Evolutionary conservation across 768 basidiomycete genomes (phyloP), one percentile per base, ranked within the genome.

Genomic region (Coprinopsis strossmayeri): DNA sequence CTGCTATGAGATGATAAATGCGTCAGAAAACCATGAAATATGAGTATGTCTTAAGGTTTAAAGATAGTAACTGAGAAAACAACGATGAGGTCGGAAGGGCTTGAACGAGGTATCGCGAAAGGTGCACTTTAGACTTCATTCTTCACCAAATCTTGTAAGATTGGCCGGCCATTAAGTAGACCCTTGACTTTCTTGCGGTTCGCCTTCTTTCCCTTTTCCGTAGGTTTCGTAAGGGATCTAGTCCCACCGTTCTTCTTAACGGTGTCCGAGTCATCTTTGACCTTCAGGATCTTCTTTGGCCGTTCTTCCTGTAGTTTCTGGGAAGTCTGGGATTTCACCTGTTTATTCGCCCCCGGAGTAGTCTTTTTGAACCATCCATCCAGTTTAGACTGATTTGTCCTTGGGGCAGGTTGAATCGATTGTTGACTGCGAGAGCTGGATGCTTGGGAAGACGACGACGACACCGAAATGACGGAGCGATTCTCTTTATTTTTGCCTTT

Each of bases 361-460:
- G n/a, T n/a, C n/a, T n/a, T n/a, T 20, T n/a, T 17, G 43, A 45
- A 45, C 43, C 43, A 45, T n/a, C 27, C 43, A 45, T 45, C 43
- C 4, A 45, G 27, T 28, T 32, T 45, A 12, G 43, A 45, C 23
- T 45, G 43, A 4, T 5, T 45, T 15, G 15, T 42, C 11, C 18
- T 7, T 9, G 23, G 40, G 7, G 40, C 40, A 10, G 18, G 10
- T 11, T 38, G 9, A 18, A 18, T 32, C 15, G 30, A 7, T 32
- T 7, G 30, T 32, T 32, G 30, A 32, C 30, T 32, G 37, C n/a
- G n/a, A n/a, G 37, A 18, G 37, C 37, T 38, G 37, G 17, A 38
- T 26, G 37, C 10, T 7, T 9, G 18, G 18, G 37, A 9, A 20
- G 37, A 12, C 5, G 37, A 38, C 10, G 17, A 9, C 18, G 37